These are phyloP conservation scores for Aspergillus hiratsukae DNA, from an alignment of 2,329 filamentous ascomycete species.

Conservation along the genomic window DNA sequence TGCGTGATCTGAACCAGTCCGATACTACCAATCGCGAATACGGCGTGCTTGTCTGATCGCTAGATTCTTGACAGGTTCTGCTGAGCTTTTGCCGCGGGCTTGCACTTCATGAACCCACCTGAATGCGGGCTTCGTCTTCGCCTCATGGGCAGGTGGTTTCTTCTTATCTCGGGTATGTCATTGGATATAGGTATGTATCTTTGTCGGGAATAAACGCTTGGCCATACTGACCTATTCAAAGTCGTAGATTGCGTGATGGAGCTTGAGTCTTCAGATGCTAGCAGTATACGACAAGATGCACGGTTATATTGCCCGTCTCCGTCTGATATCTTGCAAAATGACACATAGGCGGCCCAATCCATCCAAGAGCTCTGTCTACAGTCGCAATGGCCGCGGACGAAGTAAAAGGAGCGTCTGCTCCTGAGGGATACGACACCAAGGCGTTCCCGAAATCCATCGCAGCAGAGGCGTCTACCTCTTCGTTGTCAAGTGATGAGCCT, in stretches of 20 bases:
- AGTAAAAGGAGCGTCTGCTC: constrained; percentile 5
- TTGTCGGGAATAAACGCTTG: background rate
- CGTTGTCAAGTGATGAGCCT: constrained; percentile 3
- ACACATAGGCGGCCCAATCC: background rate
- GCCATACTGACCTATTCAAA: background rate
- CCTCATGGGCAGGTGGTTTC: background rate
- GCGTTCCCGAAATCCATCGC: constrained; percentile 3
- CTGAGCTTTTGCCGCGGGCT: too few relatives aligned
- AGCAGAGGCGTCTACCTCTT: constrained; percentile 12
- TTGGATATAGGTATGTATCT: constrained; percentile 5
- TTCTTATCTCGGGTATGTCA: background rate
- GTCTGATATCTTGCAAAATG: background rate
- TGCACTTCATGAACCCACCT: too few relatives aligned
- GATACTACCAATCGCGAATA: background rate
- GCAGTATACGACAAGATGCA: background rate
- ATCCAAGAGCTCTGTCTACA: background rate
- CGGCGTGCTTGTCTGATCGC: too few relatives aligned
- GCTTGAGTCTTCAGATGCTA: background rate
- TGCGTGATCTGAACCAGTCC: constrained; percentile 15
- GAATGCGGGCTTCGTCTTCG: background rate
- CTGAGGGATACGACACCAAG: constrained; percentile 8
- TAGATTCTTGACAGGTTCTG: too few relatives aligned
- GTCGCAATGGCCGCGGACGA: constrained; percentile 14
- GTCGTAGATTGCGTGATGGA: constrained; percentile 15
- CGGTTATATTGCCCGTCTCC: background rate